phyloP scores from a whole-genome alignment of 2,329 filamentous ascomycete species.

The Lasiodiplodia hormozganensis region DNA sequence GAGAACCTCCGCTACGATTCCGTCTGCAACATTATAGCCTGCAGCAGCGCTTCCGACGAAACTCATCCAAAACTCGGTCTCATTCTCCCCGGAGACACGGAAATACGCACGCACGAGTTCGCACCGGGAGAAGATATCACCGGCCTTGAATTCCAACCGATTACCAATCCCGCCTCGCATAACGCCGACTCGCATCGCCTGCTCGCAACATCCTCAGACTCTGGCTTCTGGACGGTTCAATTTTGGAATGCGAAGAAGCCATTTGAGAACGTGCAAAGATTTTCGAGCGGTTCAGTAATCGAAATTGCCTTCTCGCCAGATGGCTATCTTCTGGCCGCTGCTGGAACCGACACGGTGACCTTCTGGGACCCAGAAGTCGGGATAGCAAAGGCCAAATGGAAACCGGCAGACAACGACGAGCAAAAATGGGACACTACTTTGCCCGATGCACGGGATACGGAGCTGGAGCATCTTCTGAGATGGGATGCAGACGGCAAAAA shows the following conservation, averaged over 20 bases:
- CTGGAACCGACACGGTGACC: constrained; percentile 51
- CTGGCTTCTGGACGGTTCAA: constrained; percentile 43
- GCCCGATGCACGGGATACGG: constrained; percentile 38
- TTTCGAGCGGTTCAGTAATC: constrained; percentile 45
- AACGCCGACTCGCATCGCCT: constrained; percentile 38
- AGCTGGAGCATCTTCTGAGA: constrained; percentile 40
- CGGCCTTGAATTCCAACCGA: constrained; percentile 50
- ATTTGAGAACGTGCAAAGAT: constrained; percentile 40
- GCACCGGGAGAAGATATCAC: constrained; percentile 44
- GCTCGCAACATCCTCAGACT: constrained; percentile 50
- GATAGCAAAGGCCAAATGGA: constrained; percentile 45
- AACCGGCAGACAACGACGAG: constrained; percentile 32
- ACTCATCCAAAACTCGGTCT: constrained; percentile 42
- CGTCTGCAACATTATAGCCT: constrained; percentile 49
- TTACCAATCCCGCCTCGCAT: constrained; percentile 28
- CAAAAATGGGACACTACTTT: constrained; percentile 30
- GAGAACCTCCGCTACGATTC: constrained; percentile 49
- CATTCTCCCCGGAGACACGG: constrained; percentile 42
- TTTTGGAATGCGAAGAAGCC: constrained; percentile 51
- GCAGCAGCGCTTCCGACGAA: constrained; percentile 38
- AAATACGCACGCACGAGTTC: constrained; percentile 43
- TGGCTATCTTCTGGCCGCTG: constrained; percentile 52
- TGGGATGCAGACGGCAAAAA: constrained; percentile 49
- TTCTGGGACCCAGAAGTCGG: constrained; percentile 52
- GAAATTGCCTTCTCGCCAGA: constrained; percentile 54